Percentiles rank a stretch among this genome's conserved stretches.
Evolutionary conservation across 805 yeast genomes (phyloP).

Genomic region (Candida ovalis): DNA sequence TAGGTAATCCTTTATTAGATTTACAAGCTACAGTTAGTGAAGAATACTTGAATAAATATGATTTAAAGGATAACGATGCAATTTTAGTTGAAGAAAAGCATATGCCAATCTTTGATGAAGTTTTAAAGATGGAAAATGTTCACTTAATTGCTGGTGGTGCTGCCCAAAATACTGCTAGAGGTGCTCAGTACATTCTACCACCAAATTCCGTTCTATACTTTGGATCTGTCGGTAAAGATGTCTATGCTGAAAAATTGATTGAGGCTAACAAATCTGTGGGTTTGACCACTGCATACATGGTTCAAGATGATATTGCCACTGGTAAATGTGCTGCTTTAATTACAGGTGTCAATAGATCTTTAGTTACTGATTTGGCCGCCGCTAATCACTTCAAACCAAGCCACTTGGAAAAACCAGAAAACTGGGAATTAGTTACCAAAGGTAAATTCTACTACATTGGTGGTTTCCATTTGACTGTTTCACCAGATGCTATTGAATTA

Average conservation of each 20-base stretch:
- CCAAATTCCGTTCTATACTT: conserved; percentile 80
- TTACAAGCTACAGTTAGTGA: conserved; percentile 72
- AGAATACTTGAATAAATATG: conserved; percentile 74
- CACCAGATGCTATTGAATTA: conserved; percentile 87
- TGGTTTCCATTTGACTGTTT: conserved; percentile 98
- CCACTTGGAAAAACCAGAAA: conserved; percentile 83
- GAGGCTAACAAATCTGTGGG: conserved; percentile 89
- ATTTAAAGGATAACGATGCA: conserved; percentile 87
- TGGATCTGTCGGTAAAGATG: conserved; percentile 95
- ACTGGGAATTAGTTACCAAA: conserved; percentile 80
- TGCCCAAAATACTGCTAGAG: conserved; percentile 98
- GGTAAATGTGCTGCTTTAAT: conserved; percentile 98
- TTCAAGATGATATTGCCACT: conserved; percentile 72
- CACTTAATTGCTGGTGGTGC: conserved; percentile 96
- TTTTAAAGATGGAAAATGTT: conserved; percentile 55
- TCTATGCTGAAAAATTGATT: conserved; percentile 72
- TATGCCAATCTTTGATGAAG: conserved; percentile 81
- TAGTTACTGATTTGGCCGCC: conserved; percentile 95
- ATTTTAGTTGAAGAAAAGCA: conserved; percentile 80
- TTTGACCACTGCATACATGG: conserved; percentile 79
- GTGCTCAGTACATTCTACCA: conserved; percentile 92
- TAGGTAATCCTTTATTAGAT: conserved; percentile 91
- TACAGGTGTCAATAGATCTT: conserved; percentile 77
- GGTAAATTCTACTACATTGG: conserved; percentile 90
- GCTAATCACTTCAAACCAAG: conserved; percentile 93